Base-by-base conservation (phyloP, 2,329 filamentous ascomycete species). In the Colletotrichum sp. region DNA sequence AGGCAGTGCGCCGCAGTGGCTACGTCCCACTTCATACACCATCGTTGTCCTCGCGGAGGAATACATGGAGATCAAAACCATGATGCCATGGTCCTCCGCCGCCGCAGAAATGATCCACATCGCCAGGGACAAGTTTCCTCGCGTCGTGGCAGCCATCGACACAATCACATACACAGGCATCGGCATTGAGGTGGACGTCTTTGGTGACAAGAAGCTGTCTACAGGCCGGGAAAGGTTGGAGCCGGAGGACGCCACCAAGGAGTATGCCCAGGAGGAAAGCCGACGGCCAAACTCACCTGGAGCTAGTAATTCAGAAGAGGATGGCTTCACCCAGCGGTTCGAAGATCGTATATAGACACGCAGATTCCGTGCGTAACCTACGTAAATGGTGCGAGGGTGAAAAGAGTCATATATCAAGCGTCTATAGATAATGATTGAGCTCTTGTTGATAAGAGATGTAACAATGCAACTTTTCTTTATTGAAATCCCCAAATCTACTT, bases 41-140 rank as follows among this genome's bases (percentile, higher is more conserved):
- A 82, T 92, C 12, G 84, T 89, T 68, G 81, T 86, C 30, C 84
- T 92, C 30, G 86, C 87, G 77, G 85, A 85, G 70, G 86, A 89
- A 70, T 91, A 89, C 83, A 83, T 89, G 57, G 86, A 89, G 68
- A 82, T 90, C 55, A 86, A 89, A 72, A 84, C 85, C 78, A 82
- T 87, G 80, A 84, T 86, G 22, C 85, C 86, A 1, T 92, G 89
- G 89, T 90, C 89, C 4, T 79, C 78, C 4, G 84, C 86, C 5
- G 84, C 88, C 9, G 85, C 86, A n/a, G 81, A 80, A 16, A 82
- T 85, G 77, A 80, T 88, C 18, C 77, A 79, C 5, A 80, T 83
- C 44, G 84, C 91, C 36, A 82, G 86, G 52, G 79, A 79, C 12
- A 81, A 82, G 7, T 89, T 85, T 68, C 85, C 88, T 12, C 82